These are phyloP conservation scores for Cyathus striatus DNA, from an alignment of 768 basidiomycete genomes.

Conservation along the genomic window DNA sequence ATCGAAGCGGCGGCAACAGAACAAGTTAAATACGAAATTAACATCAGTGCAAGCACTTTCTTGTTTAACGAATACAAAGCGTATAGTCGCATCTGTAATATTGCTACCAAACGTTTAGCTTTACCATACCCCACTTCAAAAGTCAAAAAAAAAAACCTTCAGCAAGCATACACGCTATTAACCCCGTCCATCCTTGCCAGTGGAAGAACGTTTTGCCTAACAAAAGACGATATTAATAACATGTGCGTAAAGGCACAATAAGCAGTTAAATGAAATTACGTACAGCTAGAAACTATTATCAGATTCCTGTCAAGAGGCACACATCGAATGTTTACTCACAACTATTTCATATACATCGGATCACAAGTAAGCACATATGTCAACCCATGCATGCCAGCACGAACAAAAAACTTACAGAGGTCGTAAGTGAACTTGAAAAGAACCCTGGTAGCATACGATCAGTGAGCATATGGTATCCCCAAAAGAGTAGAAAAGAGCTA, in stretches of 20 bases:
- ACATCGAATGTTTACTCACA: too few relatives aligned
- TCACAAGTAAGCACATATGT: too few relatives aligned
- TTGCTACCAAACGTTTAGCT: conserved; percentile 1
- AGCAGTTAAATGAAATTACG: conserved; percentile 11
- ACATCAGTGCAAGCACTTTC: conserved; percentile 43
- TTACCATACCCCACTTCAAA: background rate
- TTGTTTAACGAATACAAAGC: conserved; percentile 54
- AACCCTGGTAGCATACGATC: conserved; percentile 14
- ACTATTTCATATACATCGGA: too few relatives aligned
- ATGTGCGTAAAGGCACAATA: conserved; percentile 4
- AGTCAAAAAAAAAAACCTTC: conserved; percentile 33
- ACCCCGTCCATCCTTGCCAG: conserved; percentile 61
- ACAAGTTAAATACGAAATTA: conserved; percentile 31
- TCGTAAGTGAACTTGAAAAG: conserved; percentile 33
- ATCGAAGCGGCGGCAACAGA: conserved; percentile 37
- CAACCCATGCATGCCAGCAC: too few relatives aligned
- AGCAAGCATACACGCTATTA: conserved; percentile 47
- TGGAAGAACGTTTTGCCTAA: conserved; percentile 41
- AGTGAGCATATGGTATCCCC: conserved; percentile 1
- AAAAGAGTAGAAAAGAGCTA: too few relatives aligned
- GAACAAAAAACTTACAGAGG: conserved; percentile 28
- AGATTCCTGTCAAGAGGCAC: too few relatives aligned
- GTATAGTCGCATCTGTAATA: conserved; percentile 54
- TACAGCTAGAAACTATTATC: conserved; percentile 29
- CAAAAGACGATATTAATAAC: background rate